Evolutionary conservation across 2,329 filamentous ascomycete genomes (phyloP).

Genomic region (Fonsecaea monophora): DNA sequence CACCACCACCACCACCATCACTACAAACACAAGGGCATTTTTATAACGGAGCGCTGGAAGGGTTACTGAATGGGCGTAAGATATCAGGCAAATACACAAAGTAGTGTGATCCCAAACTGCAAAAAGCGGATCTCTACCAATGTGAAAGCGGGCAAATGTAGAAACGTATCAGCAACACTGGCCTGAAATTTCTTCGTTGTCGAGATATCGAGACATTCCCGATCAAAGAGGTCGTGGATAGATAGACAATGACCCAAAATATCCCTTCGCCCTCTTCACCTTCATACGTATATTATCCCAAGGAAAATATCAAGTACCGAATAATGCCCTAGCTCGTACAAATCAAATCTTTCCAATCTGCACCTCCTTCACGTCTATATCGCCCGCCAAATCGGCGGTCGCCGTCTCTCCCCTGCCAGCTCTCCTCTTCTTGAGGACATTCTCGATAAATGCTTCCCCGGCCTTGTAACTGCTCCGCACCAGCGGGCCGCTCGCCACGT

Average conservation of each 20-base stretch:
- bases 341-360: slow-evolving; percentile 23
- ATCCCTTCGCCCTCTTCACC: background rate
- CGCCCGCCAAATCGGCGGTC: slow-evolving; percentile 40
- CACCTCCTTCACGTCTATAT: slow-evolving; percentile 25
- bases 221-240: slow-evolving; percentile 22
- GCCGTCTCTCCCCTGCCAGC: slow-evolving; percentile 42
- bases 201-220: background rate
- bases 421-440: slow-evolving; percentile 83
- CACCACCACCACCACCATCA: too few species aligned
- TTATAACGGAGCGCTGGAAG: too few species aligned
- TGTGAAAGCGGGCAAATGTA: too few species aligned
- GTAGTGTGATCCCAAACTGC: too few species aligned
- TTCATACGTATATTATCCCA: background rate
- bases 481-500: slow-evolving; percentile 90
- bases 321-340: background rate
- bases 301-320: background rate
- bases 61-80: too few species aligned
- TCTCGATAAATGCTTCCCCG: slow-evolving; percentile 98
- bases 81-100: too few species aligned
- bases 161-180: too few species aligned
- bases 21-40: too few species aligned
- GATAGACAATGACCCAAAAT: slow-evolving; percentile 18
- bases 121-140: too few species aligned
- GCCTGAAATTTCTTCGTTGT: background rate
- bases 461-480: slow-evolving; percentile 97